phyloP scores from a whole-genome alignment of 371 early-diverging fungal species.

The Rhizopus delemar region DNA sequence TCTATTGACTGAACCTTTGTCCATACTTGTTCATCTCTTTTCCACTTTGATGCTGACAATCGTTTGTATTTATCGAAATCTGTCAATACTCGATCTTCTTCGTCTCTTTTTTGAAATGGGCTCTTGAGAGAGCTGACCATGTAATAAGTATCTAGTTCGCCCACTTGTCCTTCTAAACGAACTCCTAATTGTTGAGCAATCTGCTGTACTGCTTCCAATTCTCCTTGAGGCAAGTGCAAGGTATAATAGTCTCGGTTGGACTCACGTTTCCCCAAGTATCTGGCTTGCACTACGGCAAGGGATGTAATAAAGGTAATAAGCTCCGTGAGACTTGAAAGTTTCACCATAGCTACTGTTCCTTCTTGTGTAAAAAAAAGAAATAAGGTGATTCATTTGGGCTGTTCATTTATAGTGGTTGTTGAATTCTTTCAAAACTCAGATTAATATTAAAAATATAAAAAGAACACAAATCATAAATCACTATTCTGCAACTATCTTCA shows the following conservation, averaged over 20 bases:
- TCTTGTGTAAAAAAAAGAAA: not conserved
- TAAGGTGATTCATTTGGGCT: not conserved
- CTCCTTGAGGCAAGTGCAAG: slow-evolving; percentile 38
- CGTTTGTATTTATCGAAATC: slow-evolving; percentile 19
- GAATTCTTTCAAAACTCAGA: not conserved
- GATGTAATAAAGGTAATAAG: not conserved
- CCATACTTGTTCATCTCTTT: slow-evolving; percentile 21
- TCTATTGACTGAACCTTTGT: slow-evolving; percentile 28
- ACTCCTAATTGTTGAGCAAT: slow-evolving; percentile 50
- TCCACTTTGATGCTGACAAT: slow-evolving; percentile 1
- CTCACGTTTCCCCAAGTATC: slow-evolving; percentile 27
- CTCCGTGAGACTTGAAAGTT: not conserved
- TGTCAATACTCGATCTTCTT: slow-evolving; percentile 14
- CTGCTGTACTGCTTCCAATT: slow-evolving; percentile 29
- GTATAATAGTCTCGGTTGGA: slow-evolving; percentile 51
- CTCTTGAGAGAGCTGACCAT: slow-evolving; percentile 49
- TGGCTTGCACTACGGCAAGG: slow-evolving; percentile 5
- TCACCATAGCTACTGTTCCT: not conserved
- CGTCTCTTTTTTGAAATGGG: slow-evolving; percentile 19
- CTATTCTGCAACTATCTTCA: too few species aligned
- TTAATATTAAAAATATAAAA: not conserved
- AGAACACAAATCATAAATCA: too few species aligned
- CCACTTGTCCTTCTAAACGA: slow-evolving; percentile 66
- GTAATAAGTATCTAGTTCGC: slow-evolving; percentile 65
- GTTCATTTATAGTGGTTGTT: not conserved